These are phyloP conservation scores for Cocos nucifera DNA, from an alignment of 176 grass and related monocot genomes.

Conservation along the genomic window DNA sequence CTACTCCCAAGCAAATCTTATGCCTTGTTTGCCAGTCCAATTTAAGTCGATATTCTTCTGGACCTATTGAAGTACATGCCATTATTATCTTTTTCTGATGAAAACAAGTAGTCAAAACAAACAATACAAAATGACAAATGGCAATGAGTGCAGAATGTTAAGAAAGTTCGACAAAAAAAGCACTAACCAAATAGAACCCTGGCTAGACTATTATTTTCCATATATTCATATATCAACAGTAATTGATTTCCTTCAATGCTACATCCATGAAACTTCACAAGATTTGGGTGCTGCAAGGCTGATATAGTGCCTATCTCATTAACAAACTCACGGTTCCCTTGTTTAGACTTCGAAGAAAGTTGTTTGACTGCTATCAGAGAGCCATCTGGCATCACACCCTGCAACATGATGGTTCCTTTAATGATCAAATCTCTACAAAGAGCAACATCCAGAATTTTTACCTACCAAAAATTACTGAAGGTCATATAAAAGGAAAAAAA, in stretches of 20 bases:
- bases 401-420: neutral
- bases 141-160: neutral
- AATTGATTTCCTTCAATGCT: conserved; percentile 10
- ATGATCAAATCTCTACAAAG: neutral
- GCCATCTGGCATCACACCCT: conserved; percentile 16
- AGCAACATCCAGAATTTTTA: too few species aligned
- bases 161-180: neutral
- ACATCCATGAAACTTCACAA: conserved; percentile 10
- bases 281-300: conserved; percentile 9
- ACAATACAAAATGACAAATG: neutral
- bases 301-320: conserved; percentile 13
- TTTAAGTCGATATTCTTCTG: conserved; percentile 38
- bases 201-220: conserved; percentile 20
- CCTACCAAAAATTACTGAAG: neutral
- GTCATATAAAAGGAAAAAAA: too few species aligned
- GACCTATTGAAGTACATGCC: conserved; percentile 25
- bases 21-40: conserved; percentile 58
- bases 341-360: conserved; percentile 13
- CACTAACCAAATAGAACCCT: conserved; percentile 2
- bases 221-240: conserved; percentile 8
- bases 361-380: conserved; percentile 13
- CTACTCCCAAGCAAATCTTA: conserved; percentile 63
- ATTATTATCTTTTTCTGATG: neutral
- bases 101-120: too few species aligned
- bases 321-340: conserved; percentile 12